Evolutionary conservation across 768 basidiomycete genomes (phyloP), one percentile per base, ranked within the genome.

Genomic region (Leccinum rimulosum): DNA sequence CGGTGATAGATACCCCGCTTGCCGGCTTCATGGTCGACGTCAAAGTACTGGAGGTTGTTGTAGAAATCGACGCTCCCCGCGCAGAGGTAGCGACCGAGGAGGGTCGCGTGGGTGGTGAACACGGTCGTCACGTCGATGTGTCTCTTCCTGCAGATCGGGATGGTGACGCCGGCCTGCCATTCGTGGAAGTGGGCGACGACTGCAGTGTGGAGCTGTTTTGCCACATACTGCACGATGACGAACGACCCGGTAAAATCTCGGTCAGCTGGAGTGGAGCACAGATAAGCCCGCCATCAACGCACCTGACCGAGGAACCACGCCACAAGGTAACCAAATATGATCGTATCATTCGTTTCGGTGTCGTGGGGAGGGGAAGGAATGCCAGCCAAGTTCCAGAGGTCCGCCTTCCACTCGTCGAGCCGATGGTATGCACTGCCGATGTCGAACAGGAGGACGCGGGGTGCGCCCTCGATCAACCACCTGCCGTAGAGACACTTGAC

Each of bases 301-400:
- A 93, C 94, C 80, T 99, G 96, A 66, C 96, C 96, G n/a, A 99
- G 82, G 81, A 99, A 98, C 96, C 97, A 99, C 6, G 96, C 95
- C 54, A 96, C 91, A 62, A 99, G 86, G 74, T 99, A 99, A 14
- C 96, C 96, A 76, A 98, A 95, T 56, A 98, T 80, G 73, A 99
- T 95, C 25, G 95, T 89, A 71, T 99, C 96, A 80, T 99, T 99
- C 25, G 97, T 99, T 75, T 99, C 96, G 70, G 91, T 88, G 74
- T 99, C 96, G 67, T 92, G 92, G 2, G 95, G 93, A 17, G 97
- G 97, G 49, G 91, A 91, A 6, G 97, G 97, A 60, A 99, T 99
- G 50, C 96, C 97, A 10, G 97, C 96, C 52, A 99, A 76, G 74
- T 95, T 97, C 97, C 97, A 99, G 22, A 99, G 83, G 69, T 99